A percentile compares a stretch with the other conserved stretches of the same genome.
phyloP scores from a whole-genome alignment of 225 moss, liverwort and hornwort genomes.

The Polytrichum formosum region DNA sequence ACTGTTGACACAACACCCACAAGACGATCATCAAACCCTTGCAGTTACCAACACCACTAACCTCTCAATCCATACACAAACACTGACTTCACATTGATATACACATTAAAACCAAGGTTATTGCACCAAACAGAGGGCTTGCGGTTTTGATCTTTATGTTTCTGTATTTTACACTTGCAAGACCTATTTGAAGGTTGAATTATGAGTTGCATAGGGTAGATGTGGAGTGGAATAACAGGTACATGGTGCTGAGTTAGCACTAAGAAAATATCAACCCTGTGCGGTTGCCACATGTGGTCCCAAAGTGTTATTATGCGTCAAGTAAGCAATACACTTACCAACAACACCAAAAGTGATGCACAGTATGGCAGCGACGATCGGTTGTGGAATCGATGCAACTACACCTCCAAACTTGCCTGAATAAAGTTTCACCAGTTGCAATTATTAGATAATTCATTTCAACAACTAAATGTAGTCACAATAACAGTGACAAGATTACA shows the following conservation, averaged over 20 bases:
- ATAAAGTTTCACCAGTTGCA: neutral
- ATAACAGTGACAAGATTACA: neutral
- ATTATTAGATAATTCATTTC: neutral
- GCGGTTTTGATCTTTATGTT: too few species aligned
- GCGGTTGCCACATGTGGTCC: too few species aligned
- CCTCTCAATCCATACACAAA: neutral
- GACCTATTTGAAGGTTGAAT: neutral
- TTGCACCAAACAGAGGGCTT: neutral
- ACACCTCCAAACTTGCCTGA: constrained; percentile 76
- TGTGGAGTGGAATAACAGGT: neutral
- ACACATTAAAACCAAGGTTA: neutral
- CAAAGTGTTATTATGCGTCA: neutral
- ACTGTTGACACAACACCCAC: constrained; percentile 12
- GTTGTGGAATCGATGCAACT: constrained; percentile 56
- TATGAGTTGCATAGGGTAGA: neutral
- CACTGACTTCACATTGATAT: neutral
- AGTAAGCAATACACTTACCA: constrained; percentile 21
- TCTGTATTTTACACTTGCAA: too few species aligned
- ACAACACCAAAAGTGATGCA: constrained; percentile 76
- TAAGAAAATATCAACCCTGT: neutral
- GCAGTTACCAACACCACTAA: too few species aligned
- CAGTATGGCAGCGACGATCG: constrained; percentile 64
- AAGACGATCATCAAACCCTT: neutral
- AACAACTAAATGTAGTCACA: neutral
- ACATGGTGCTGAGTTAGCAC: neutral